phyloP scores from a whole-genome alignment of 768 basidiomycete genomes.

The Stropharia rugosoannulata region DNA sequence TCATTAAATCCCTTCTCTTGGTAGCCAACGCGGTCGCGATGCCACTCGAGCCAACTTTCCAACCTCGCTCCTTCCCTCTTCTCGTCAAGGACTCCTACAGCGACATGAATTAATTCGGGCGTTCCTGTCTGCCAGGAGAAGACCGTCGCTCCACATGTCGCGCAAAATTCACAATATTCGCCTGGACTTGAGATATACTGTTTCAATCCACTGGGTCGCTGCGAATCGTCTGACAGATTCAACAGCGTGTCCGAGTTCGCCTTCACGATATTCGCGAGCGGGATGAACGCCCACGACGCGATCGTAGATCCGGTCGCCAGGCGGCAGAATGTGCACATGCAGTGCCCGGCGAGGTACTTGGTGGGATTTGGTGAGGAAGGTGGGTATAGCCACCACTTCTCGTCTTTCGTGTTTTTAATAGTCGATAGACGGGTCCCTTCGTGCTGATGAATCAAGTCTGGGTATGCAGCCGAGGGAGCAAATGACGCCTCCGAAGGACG shows the following conservation, averaged over 20 bases:
- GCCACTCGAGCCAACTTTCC: slow-evolving; percentile 26
- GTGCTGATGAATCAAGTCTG: slow-evolving; percentile 25
- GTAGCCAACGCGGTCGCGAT: slow-evolving; percentile 15
- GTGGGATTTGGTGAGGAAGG: slow-evolving; percentile 12
- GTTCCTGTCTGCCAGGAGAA: slow-evolving; percentile 24
- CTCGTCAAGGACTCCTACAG: slow-evolving; percentile 28
- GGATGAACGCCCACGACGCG: slow-evolving; percentile 28
- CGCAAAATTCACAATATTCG: slow-evolving; percentile 27
- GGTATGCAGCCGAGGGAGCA: slow-evolving; percentile 20
- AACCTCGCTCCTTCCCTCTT: slow-evolving; percentile 22
- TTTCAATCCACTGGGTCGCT: slow-evolving; percentile 21
- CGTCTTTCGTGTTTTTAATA: slow-evolving; percentile 20
- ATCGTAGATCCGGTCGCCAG: slow-evolving; percentile 26
- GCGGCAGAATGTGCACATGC: slow-evolving; percentile 27
- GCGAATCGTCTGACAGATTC: slow-evolving; percentile 9
- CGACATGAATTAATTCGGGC: slow-evolving; percentile 23
- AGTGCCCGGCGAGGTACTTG: slow-evolving; percentile 29
- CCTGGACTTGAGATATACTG: slow-evolving; percentile 29
- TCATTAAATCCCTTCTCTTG: slow-evolving; percentile 11
- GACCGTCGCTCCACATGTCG: slow-evolving; percentile 27
- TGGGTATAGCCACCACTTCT: slow-evolving; percentile 30
- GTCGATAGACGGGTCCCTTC: slow-evolving; percentile 21
- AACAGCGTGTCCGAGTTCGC: slow-evolving; percentile 11
- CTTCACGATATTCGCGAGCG: slow-evolving; percentile 25
- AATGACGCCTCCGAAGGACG: slow-evolving; percentile 21